Evolutionary conservation across 148 eudicot genomes (phyloP).

Genomic region (Nepenthes mirabilis): DNA sequence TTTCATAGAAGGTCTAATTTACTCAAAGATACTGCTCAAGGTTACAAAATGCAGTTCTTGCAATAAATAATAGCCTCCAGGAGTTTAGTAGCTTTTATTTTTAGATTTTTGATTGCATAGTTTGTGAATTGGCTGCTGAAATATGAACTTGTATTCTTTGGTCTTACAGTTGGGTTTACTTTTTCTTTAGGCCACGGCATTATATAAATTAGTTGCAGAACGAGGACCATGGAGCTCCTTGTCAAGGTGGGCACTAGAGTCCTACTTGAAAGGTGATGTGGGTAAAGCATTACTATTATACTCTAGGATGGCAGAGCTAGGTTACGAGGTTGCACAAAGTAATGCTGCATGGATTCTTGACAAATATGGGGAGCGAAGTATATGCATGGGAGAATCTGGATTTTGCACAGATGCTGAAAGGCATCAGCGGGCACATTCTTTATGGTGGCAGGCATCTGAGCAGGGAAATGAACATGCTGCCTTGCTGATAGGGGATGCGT

Average conservation of each 20-base stretch:
- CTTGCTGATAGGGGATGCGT: slow-evolving; percentile 93
- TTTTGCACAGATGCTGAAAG: slow-evolving; percentile 72
- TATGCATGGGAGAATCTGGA: slow-evolving; percentile 93
- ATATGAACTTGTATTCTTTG: slow-evolving; percentile 3
- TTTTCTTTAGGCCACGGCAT: slow-evolving; percentile 59
- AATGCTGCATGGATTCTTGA: slow-evolving; percentile 99
- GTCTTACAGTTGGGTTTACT: slow-evolving; percentile 3
- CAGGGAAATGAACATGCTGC: slow-evolving; percentile 99
- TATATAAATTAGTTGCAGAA: slow-evolving; percentile 94
- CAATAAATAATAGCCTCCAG: no score
- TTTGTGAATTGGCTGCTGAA: not conserved
- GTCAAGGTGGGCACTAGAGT: slow-evolving; percentile 92
- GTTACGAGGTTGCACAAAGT: slow-evolving; percentile 98
- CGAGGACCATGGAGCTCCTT: slow-evolving; percentile 97
- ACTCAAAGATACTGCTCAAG: no score
- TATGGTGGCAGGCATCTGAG: slow-evolving; percentile 99
- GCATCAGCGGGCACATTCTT: slow-evolving; percentile 73
- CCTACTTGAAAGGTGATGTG: slow-evolving; percentile 88
- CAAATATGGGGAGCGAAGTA: slow-evolving; percentile 63
- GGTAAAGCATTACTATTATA: slow-evolving; percentile 78
- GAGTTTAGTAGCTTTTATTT: no score
- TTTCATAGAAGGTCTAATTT: no score
- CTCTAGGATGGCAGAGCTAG: slow-evolving; percentile 94
- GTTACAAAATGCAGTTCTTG: no score
- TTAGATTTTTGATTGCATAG: no score